Percentiles rank a stretch among this genome's conserved stretches.
Evolutionary conservation across 129 eudicot genomes (phyloP).

Genomic region (Centella asiatica): DNA sequence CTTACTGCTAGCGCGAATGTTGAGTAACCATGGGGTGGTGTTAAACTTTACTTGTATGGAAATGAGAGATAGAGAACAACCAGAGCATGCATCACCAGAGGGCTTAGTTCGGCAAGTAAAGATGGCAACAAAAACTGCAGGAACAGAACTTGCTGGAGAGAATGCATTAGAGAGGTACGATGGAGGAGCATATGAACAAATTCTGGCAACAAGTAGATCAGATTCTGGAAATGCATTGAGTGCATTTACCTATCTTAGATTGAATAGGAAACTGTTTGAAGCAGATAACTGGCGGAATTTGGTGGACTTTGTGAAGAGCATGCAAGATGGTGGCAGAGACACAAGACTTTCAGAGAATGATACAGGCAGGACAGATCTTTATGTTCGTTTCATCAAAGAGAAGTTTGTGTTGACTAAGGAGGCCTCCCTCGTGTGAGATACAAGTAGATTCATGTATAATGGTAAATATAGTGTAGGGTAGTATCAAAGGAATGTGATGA

Average conservation of each 20-base stretch:
- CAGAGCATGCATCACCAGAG: constrained; percentile 72
- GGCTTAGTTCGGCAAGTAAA: constrained; percentile 77
- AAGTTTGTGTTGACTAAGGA: constrained; percentile 27
- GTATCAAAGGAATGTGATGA: neutral
- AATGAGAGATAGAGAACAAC: constrained; percentile 88
- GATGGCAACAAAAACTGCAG: constrained; percentile 55
- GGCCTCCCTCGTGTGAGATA: constrained; percentile 44
- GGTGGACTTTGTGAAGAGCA: constrained; percentile 68
- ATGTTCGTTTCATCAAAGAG: constrained; percentile 56
- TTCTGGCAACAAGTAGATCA: constrained; percentile 57
- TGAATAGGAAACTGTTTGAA: constrained; percentile 74
- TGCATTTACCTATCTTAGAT: constrained; percentile 75
- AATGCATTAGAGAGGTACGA: constrained; percentile 90
- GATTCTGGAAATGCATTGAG: constrained; percentile 67
- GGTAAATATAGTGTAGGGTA: neutral
- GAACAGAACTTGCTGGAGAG: constrained; percentile 75
- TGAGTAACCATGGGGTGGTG: constrained; percentile 58
- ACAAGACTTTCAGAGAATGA: constrained; percentile 50
- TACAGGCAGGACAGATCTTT: constrained; percentile 48
- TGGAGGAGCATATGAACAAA: constrained; percentile 47
- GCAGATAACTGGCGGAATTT: constrained; percentile 79
- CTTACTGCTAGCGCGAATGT: constrained; percentile 65
- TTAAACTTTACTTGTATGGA: constrained; percentile 97
- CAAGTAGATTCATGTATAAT: neutral
- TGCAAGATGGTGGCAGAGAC: constrained; percentile 66